phyloP scores from a whole-genome alignment of 306 rosid species.

The Corylus avellana region DNA sequence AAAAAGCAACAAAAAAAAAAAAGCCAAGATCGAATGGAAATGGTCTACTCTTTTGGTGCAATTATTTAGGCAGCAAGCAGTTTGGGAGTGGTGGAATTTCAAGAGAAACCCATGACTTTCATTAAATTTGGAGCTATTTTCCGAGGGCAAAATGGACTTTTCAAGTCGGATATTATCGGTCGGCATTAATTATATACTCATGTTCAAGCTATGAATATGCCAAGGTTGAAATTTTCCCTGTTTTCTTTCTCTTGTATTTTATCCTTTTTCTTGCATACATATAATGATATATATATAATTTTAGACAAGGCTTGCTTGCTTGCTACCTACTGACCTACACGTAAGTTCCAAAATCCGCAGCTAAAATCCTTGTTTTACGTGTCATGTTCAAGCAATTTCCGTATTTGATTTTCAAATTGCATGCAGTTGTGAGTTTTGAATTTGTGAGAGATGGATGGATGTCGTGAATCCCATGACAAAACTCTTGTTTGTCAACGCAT shows the following conservation, averaged over 20 bases:
- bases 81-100: slow-evolving; percentile 40
- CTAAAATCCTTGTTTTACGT: no score
- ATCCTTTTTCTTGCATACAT: neutral
- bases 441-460: neutral
- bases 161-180: slow-evolving; percentile 24
- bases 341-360: no score
- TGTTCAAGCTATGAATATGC: slow-evolving; percentile 18
- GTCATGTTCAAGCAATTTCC: no score
- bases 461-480: neutral
- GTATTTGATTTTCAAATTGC: neutral
- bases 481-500: neutral
- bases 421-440: neutral
- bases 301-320: no score
- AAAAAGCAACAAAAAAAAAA: slow-evolving; percentile 49
- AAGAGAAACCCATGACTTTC: slow-evolving; percentile 74
- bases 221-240: neutral
- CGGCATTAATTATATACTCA: slow-evolving; percentile 24
- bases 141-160: slow-evolving; percentile 33
- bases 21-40: slow-evolving; percentile 50
- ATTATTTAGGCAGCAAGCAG: slow-evolving; percentile 29
- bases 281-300: no score
- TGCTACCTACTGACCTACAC: no score
- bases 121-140: slow-evolving; percentile 49
- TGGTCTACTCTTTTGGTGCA: slow-evolving; percentile 36
- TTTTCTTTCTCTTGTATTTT: slow-evolving; percentile 12